phyloP scores from a whole-genome alignment of 495 filamentous ascomycete genomes.

The Chaetomium fimeti region DNA sequence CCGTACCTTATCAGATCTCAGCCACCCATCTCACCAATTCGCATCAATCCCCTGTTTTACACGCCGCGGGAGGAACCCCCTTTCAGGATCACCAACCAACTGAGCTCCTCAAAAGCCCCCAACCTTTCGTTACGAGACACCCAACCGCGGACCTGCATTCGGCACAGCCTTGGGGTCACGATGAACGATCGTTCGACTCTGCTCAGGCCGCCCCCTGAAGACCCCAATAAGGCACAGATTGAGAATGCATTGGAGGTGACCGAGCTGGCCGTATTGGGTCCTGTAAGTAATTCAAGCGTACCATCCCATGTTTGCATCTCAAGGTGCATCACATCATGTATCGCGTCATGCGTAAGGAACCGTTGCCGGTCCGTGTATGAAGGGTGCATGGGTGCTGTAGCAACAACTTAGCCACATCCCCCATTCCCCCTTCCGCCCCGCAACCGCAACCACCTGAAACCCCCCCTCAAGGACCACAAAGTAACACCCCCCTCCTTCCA shows the following conservation, averaged over 20 bases:
- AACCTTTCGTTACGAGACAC: not conserved
- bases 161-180: not conserved
- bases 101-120: too few relatives aligned
- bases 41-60: not conserved
- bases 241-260: conserved; percentile 88
- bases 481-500: conserved; percentile 6
- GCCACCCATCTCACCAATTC: not conserved
- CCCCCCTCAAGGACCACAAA: not conserved
- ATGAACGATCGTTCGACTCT: conserved; percentile 57
- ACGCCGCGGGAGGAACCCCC: not conserved
- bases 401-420: not conserved
- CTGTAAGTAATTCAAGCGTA: conserved; percentile 50
- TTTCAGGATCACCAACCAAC: not conserved
- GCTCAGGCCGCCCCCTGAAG: conserved; percentile 68
- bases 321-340: not conserved
- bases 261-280: conserved; percentile 73
- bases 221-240: conserved; percentile 72
- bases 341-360: not conserved
- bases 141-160: not conserved
- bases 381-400: not conserved
- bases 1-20: too few relatives aligned
- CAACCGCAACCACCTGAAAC: conserved; percentile 12
- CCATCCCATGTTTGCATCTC: not conserved
- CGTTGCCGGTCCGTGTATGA: not conserved
- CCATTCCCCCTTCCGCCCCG: conserved; percentile 11